A percentile compares a stretch with the other conserved stretches of the same genome.
These are phyloP conservation scores for Calonectria honghensis DNA, from an alignment of 2,329 filamentous ascomycete species.

Conservation along the genomic window DNA sequence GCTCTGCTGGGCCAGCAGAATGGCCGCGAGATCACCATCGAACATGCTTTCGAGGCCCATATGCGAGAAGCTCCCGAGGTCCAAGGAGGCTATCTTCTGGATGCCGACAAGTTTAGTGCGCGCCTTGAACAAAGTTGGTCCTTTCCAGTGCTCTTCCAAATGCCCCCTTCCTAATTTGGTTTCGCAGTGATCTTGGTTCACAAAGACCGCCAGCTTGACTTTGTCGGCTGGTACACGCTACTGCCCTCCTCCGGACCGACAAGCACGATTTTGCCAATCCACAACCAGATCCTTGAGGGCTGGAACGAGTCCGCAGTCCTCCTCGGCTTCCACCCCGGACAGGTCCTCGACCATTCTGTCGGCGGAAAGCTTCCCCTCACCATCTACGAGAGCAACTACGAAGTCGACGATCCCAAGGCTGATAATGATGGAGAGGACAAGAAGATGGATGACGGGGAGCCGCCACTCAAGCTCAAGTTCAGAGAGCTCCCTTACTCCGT, in stretches of 20 bases:
- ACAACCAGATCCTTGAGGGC: constrained; percentile 83
- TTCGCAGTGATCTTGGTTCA: constrained; percentile 89
- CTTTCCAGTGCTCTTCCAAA: not conserved
- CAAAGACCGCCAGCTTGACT: constrained; percentile 86
- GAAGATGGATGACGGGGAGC: constrained; percentile 81
- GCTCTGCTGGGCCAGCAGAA: constrained; percentile 94
- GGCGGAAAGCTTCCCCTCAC: constrained; percentile 91
- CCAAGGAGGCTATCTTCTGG: constrained; percentile 77
- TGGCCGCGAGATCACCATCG: constrained; percentile 91
- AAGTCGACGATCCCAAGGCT: constrained; percentile 76
- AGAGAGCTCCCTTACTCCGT: constrained; percentile 89
- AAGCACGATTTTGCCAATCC: constrained; percentile 81
- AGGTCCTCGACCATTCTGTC: constrained; percentile 71
- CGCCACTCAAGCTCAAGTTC: constrained; percentile 81
- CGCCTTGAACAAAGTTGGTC: constrained; percentile 88
- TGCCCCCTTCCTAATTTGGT: constrained; percentile 23
- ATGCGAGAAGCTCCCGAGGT: constrained; percentile 65
- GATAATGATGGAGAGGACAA: constrained; percentile 77
- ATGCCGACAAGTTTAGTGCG: constrained; percentile 82
- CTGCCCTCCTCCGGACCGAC: constrained; percentile 83
- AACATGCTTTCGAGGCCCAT: constrained; percentile 93
- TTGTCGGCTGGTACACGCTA: constrained; percentile 95
- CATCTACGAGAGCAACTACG: constrained; percentile 90
- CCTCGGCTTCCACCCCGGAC: constrained; percentile 87
- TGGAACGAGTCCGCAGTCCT: constrained; percentile 93